A percentile compares a stretch with the other conserved stretches of the same genome.
phyloP scores from a whole-genome alignment of 768 basidiomycete genomes.

The Collybiopsis luxurians region DNA sequence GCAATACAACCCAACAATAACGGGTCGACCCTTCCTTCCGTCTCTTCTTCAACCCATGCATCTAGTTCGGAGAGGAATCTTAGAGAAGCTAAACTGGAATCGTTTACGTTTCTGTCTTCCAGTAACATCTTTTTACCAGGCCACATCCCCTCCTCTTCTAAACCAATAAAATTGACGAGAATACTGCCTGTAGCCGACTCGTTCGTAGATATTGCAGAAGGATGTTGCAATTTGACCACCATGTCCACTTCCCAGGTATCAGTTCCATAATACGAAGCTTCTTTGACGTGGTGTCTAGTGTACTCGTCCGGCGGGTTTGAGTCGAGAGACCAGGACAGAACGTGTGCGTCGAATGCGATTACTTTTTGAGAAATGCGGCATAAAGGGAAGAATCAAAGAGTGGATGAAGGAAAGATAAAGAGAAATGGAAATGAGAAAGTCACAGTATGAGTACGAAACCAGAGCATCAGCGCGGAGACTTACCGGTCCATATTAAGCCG shows the following conservation, averaged over 20 bases:
- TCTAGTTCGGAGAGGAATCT: slow-evolving; percentile 73
- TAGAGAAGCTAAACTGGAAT: slow-evolving; percentile 51
- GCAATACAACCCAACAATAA: slow-evolving; percentile 69
- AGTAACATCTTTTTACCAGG: slow-evolving; percentile 50
- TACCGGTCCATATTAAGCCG: slow-evolving; percentile 84
- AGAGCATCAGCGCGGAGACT: slow-evolving; percentile 16
- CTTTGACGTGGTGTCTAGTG: slow-evolving; percentile 87
- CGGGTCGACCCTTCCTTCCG: slow-evolving; percentile 63
- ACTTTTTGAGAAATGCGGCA: slow-evolving; percentile 35
- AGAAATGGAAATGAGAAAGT: no score
- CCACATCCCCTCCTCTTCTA: slow-evolving; percentile 86
- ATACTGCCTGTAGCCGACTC: slow-evolving; percentile 25
- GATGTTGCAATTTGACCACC: slow-evolving; percentile 51
- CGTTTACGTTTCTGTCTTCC: slow-evolving; percentile 31
- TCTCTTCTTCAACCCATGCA: slow-evolving; percentile 65
- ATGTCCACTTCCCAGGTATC: slow-evolving; percentile 75
- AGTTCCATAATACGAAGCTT: slow-evolving; percentile 81
- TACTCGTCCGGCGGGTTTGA: slow-evolving; percentile 72
- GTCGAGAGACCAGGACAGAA: slow-evolving; percentile 81
- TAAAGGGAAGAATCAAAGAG: neutral
- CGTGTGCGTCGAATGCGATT: slow-evolving; percentile 89
- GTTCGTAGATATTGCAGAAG: neutral
- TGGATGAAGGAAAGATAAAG: neutral
- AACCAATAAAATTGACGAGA: slow-evolving; percentile 72
- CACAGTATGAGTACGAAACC: no score